Conservation (phyloP, 805 yeast species). For the Metschnikowia arizonensis region DNA sequence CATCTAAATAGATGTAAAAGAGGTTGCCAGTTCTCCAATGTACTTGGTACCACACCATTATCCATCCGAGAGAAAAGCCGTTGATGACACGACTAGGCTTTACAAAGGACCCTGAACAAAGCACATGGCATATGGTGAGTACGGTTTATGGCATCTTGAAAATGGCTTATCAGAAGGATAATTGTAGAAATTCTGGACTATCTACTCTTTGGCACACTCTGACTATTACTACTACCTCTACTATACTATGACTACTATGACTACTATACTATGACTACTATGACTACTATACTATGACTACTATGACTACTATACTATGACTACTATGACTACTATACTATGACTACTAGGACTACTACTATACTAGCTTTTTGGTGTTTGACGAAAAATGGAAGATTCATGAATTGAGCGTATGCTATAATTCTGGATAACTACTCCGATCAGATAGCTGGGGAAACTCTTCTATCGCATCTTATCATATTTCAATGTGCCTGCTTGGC, state of each 20-base stretch:
- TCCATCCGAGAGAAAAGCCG: too few species aligned
- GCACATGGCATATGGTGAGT: conserved; percentile 62
- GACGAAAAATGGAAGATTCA: conserved; percentile 61
- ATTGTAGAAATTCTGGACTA: conserved; percentile 64
- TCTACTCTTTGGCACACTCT: conserved; percentile 68
- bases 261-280: too few species aligned
- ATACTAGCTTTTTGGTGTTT: conserved; percentile 71
- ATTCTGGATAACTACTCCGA: conserved; percentile 22
- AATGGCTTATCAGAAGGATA: conserved; percentile 37
- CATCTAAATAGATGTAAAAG: too few species aligned
- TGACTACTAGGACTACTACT: conserved; percentile 84
- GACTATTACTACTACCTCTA: too few species aligned
- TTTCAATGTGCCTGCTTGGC: conserved; percentile 67
- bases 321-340: too few species aligned
- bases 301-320: too few species aligned
- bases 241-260: too few species aligned
- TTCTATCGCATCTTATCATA: conserved; percentile 59
- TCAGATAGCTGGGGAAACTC: conserved; percentile 3
- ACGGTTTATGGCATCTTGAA: conserved; percentile 44
- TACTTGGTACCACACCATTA: too few species aligned
- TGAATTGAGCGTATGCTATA: conserved; percentile 43
- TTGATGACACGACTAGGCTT: conserved; percentile 47
- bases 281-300: too few species aligned
- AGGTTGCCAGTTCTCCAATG: too few species aligned
- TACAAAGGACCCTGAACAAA: conserved; percentile 49